Evolutionary conservation across 768 basidiomycete species (phyloP).

Genomic region (Leccinum fibrillosum): DNA sequence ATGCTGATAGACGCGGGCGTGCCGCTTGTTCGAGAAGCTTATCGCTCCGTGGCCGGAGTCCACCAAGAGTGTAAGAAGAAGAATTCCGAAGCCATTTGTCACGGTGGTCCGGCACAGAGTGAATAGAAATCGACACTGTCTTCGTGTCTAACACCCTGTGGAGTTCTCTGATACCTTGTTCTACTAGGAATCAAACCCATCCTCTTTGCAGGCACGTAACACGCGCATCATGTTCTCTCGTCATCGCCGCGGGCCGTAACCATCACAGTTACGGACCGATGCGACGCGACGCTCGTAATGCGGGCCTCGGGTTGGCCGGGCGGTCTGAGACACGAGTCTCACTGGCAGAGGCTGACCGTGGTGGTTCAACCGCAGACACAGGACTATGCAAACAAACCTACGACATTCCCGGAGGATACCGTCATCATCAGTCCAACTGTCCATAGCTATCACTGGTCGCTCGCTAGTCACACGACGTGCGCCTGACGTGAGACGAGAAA

Average conservation of each 20-base stretch:
- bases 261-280: not conserved
- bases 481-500: not conserved
- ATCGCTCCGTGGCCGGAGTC: too few species aligned
- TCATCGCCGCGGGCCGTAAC: not conserved
- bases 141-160: too few species aligned
- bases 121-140: not conserved
- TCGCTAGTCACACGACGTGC: not conserved
- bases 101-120: not conserved
- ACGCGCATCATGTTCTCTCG: not conserved
- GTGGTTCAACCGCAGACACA: not conserved
- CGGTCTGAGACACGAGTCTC: not conserved
- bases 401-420: not conserved
- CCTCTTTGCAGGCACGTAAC: not conserved
- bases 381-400: not conserved
- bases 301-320: not conserved
- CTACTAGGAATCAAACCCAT: not conserved
- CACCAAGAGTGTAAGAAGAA: too few species aligned
- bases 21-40: not conserved
- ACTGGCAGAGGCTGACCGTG: not conserved
- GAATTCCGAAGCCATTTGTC: too few species aligned
- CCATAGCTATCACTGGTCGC: not conserved
- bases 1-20: not conserved
- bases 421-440: not conserved
- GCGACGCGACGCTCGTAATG: not conserved
- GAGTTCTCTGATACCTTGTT: not conserved